Conservation (phyloP, 495 filamentous ascomycete species). For the Chlorociboria aeruginascens region DNA sequence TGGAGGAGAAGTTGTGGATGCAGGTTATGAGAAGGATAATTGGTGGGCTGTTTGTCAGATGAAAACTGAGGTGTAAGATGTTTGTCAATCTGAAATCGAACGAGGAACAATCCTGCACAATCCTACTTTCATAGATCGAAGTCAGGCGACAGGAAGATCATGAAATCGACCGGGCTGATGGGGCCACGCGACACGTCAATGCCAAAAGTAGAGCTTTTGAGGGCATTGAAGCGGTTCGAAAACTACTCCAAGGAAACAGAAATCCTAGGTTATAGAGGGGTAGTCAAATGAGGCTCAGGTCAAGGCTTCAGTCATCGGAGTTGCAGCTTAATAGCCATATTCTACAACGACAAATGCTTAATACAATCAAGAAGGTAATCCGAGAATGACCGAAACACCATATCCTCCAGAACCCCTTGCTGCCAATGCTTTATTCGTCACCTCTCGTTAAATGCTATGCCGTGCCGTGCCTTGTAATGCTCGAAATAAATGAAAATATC, state of each 20-base stretch:
- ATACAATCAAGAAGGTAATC: constrained; percentile 12
- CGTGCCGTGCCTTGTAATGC: constrained; percentile 6
- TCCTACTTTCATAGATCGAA: not conserved
- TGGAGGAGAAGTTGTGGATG: constrained; percentile 63
- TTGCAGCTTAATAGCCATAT: not conserved
- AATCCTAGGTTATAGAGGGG: too few relatives aligned
- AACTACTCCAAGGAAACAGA: too few relatives aligned
- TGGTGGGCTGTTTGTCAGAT: constrained; percentile 67
- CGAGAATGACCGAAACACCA: constrained; percentile 1
- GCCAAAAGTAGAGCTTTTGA: too few relatives aligned
- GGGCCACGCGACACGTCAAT: too few relatives aligned
- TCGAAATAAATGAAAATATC: not conserved
- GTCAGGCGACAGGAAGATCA: too few relatives aligned
- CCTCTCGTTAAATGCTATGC: constrained; percentile 14
- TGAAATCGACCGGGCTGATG: too few relatives aligned
- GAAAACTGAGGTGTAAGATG: not conserved
- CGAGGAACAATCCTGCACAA: not conserved
- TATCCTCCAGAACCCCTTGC: constrained; percentile 4
- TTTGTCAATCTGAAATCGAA: not conserved
- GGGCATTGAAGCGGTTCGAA: too few relatives aligned
- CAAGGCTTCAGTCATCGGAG: too few relatives aligned
- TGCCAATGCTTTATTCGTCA: constrained; percentile 14
- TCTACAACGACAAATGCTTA: constrained; percentile 10
- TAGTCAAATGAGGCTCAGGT: too few relatives aligned
- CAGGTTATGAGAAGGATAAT: constrained; percentile 95